These are phyloP conservation scores for Pyrus bretschneideri DNA, from an alignment of 306 rosid genomes.

Conservation along the genomic window DNA sequence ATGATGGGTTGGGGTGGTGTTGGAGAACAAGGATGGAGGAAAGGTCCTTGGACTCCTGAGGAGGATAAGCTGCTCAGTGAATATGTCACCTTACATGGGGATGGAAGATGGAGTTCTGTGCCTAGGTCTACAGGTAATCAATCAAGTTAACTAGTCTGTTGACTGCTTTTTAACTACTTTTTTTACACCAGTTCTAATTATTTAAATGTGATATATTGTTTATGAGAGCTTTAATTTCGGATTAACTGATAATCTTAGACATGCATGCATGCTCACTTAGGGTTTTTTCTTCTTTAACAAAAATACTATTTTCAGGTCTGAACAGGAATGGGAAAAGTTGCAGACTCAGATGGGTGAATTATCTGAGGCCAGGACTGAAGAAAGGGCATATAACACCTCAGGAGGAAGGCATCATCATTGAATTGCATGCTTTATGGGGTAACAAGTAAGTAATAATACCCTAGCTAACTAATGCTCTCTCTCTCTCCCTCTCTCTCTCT, in stretches of 20 bases:
- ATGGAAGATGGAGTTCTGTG: slow-evolving; percentile 60
- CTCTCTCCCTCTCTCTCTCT: too few relatives aligned
- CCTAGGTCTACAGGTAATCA: slow-evolving; percentile 39
- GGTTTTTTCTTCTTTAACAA: background rate
- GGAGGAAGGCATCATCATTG: slow-evolving; percentile 58
- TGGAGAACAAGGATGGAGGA: slow-evolving; percentile 44
- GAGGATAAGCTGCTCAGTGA: slow-evolving; percentile 55
- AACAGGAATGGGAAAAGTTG: slow-evolving; percentile 74
- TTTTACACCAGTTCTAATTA: too few relatives aligned
- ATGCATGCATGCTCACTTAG: background rate
- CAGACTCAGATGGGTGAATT: slow-evolving; percentile 80
- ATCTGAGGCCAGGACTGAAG: slow-evolving; percentile 71
- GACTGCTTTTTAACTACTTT: too few relatives aligned
- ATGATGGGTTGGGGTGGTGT: slow-evolving; percentile 17
- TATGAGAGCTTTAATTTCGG: too few relatives aligned
- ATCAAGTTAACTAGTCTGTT: background rate
- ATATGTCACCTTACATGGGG: slow-evolving; percentile 48
- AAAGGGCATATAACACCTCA: slow-evolving; percentile 51
- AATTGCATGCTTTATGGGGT: slow-evolving; percentile 61
- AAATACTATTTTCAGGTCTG: slow-evolving; percentile 30
- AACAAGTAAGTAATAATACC: slow-evolving; percentile 46
- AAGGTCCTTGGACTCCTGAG: slow-evolving; percentile 76
- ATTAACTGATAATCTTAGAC: background rate
- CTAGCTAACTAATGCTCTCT: background rate
- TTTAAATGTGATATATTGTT: too few relatives aligned